These are phyloP conservation scores for Pseudogymnoascus verrucosus DNA, from an alignment of 2,329 filamentous ascomycete genomes.

Conservation along the genomic window DNA sequence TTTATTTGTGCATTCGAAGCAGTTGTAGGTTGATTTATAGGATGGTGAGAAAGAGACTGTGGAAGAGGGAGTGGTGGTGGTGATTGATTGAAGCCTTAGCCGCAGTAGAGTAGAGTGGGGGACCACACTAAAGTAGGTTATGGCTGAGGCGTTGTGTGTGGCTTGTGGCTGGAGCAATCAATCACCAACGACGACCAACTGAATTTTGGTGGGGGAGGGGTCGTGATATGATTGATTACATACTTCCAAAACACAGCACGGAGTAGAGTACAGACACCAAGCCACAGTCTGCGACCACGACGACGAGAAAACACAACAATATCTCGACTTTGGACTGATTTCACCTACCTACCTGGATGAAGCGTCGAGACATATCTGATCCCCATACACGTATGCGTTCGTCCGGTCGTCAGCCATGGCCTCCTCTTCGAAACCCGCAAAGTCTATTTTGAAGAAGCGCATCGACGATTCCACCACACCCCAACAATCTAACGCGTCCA, in stretches of 20 bases:
- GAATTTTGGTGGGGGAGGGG: conserved; percentile 5
- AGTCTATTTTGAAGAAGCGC: conserved; percentile 55
- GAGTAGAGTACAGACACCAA: not conserved
- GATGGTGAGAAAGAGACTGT: not conserved
- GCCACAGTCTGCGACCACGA: not conserved
- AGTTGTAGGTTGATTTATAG: not conserved
- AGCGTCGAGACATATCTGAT: not conserved
- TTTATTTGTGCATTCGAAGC: not conserved
- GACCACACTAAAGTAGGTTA: conserved; percentile 7
- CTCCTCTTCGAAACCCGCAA: conserved; percentile 29
- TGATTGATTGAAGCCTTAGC: conserved; percentile 7
- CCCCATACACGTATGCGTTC: not conserved
- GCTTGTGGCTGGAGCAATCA: conserved; percentile 4
- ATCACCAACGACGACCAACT: not conserved
- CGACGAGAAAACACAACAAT: not conserved
- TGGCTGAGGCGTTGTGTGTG: conserved; percentile 1
- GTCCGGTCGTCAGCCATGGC: conserved; percentile 19
- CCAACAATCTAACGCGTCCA: not conserved
- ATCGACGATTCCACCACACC: conserved; percentile 33
- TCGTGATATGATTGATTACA: conserved; percentile 8
- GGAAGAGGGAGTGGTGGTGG: not conserved
- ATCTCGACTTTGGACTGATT: not conserved
- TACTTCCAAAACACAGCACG: not conserved
- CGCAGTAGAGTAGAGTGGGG: conserved; percentile 6
- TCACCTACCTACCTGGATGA: not conserved